Evolutionary conservation across 768 basidiomycete genomes (phyloP).

Genomic region (Calocybe gangraenosa): DNA sequence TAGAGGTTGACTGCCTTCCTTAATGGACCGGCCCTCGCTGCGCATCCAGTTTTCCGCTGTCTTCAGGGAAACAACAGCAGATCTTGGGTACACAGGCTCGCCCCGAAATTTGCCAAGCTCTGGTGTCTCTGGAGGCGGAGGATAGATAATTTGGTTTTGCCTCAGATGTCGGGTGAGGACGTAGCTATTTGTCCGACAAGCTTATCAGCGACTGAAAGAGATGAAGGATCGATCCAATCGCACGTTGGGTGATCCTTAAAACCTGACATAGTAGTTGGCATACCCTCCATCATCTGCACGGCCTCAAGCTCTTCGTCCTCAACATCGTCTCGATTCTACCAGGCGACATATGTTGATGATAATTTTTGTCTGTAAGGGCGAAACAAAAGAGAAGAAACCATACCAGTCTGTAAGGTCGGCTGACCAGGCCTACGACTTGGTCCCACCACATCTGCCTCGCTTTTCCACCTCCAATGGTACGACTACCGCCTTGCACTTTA

Average conservation of each 20-base stretch:
- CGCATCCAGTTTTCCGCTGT: conserved; percentile 96
- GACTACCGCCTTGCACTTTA: conserved; percentile 68
- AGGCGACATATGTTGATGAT: conserved; percentile 14
- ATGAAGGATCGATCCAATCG: conserved; percentile 20
- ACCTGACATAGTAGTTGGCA: conserved; percentile 86
- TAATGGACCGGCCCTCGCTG: conserved; percentile 66
- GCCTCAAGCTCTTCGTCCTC: conserved; percentile 87
- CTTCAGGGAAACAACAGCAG: conserved; percentile 80
- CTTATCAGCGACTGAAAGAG: not conserved
- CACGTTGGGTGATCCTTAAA: conserved; percentile 97
- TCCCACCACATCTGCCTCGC: conserved; percentile 86
- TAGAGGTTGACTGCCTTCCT: conserved; percentile 74
- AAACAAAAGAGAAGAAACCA: conserved; percentile 21
- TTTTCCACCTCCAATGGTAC: conserved; percentile 39
- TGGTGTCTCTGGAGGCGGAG: conserved; percentile 52
- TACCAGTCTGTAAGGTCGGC: conserved; percentile 81
- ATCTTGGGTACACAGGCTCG: conserved; percentile 86
- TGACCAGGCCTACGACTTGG: conserved; percentile 54
- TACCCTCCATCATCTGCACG: conserved; percentile 79
- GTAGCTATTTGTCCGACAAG: conserved; percentile 45
- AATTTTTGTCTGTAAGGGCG: not conserved
- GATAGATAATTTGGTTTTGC: conserved; percentile 81
- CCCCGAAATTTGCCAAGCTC: conserved; percentile 91
- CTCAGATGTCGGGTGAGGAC: conserved; percentile 84
- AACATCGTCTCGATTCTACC: conserved; percentile 83